phyloP scores from a whole-genome alignment of 2,329 filamentous ascomycete genomes.

The Aspergillus felis region DNA sequence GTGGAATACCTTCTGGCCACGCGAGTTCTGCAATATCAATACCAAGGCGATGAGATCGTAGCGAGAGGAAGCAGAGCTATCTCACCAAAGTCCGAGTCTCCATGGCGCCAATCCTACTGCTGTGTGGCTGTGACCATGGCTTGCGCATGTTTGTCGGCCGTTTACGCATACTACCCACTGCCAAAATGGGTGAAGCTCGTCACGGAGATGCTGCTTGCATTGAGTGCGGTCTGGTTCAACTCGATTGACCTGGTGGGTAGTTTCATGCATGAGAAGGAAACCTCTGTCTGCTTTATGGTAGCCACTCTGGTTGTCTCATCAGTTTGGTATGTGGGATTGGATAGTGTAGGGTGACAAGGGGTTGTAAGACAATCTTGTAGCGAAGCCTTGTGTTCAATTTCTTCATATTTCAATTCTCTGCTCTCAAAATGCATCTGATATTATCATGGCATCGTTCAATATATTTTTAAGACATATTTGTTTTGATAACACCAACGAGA shows the following conservation, averaged over 20 bases:
- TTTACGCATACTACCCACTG: constrained; percentile 1
- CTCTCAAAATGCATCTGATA: not conserved
- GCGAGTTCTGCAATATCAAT: not conserved
- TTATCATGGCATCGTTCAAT: not conserved
- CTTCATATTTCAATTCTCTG: not conserved
- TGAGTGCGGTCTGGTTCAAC: constrained; percentile 1
- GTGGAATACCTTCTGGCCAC: constrained; percentile 1
- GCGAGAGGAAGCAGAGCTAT: not conserved
- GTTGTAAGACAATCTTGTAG: not conserved
- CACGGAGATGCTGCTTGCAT: not conserved
- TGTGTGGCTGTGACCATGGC: not conserved
- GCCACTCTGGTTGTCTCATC: not conserved
- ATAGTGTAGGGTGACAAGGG: not conserved
- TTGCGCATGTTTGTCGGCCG: not conserved
- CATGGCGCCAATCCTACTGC: constrained; percentile 2
- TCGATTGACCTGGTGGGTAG: not conserved
- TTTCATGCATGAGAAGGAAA: constrained; percentile 2
- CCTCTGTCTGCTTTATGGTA: constrained; percentile 1
- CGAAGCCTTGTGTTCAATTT: not conserved
- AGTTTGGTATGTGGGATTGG: constrained; percentile 1
- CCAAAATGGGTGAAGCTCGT: not conserved
- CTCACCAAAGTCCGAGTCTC: constrained; percentile 1
- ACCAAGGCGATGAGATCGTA: not conserved
- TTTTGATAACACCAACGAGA: not conserved
- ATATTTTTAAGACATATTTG: not conserved